Conservation (phyloP, 176 grass and related monocot genomes). For the Luzula sylvatica region DNA sequence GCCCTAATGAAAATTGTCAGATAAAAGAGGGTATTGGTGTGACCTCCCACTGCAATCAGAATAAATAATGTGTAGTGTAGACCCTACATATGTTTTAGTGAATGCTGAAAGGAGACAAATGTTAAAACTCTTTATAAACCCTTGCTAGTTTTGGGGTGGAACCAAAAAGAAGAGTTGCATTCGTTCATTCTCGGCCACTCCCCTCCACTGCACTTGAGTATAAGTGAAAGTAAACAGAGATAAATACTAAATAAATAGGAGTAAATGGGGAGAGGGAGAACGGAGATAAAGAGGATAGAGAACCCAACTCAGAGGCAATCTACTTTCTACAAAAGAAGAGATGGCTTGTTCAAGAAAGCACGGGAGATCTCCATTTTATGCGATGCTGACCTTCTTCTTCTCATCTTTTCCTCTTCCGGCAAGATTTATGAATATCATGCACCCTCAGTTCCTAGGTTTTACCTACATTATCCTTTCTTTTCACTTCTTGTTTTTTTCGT, state of each 20-base stretch:
- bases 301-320: conserved; percentile 92
- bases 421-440: conserved; percentile 94
- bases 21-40: too few relatives aligned
- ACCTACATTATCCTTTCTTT: background rate
- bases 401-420: conserved; percentile 96
- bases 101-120: too few relatives aligned
- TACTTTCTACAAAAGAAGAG: conserved; percentile 99
- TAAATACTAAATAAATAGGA: background rate
- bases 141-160: conserved; percentile 10
- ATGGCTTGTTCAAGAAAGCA: conserved; percentile 98
- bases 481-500: background rate
- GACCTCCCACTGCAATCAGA: too few relatives aligned
- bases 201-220: too few relatives aligned
- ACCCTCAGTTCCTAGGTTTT: conserved; percentile 64
- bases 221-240: conserved; percentile 9
- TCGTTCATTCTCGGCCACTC: background rate
- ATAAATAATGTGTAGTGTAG: too few relatives aligned
- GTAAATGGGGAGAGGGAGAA: conserved; percentile 75
- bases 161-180: background rate
- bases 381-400: conserved; percentile 95
- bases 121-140: conserved; percentile 21
- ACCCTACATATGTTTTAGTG: too few relatives aligned
- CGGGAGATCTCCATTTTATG: conserved; percentile 87
- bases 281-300: conserved; percentile 99
- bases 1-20: too few relatives aligned